Evolutionary conservation across 2,329 filamentous ascomycete species (phyloP), one percentile per base, ranked within the genome.

Genomic region (Colletotrichum tamarilloi): DNA sequence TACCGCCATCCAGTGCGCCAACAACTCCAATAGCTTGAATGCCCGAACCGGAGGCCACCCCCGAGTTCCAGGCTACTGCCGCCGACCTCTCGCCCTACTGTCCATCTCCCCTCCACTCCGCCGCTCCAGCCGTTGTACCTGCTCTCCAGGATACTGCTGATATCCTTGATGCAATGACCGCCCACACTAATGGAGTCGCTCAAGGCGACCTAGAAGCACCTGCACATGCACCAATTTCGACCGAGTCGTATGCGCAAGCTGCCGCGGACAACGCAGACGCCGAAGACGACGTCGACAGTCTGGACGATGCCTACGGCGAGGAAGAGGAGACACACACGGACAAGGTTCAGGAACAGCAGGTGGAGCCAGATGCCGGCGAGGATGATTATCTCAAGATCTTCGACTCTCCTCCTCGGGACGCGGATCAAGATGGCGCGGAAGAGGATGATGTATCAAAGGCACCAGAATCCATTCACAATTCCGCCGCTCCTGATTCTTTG

Each of bases 1-100:
- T 55, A 59, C 49, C 66, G 69, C 46, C 46, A 53, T 30, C 19
- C 53, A 49, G 59, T 59, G 70, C 66, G 52, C 46, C 42, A 30
- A 14, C 32, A 26, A 26, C 7, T 19, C 62, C 71, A 66, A 53
- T 57, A 74, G 57, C 76, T 84, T 84, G 80, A 49, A 88, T 89
- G 87, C 83, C 83, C 79, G 84, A 85, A 74, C 81, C 79, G 52
- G 71, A 67, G 30, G 62, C 69, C 38, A 75, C 73, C 19, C 74
- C 85, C 59, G 82, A 86, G 78, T 78, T 88, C 75, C 84, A 87
- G 84, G 87, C 87, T 77, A 84, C 87, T 77, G 87, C 87, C 81
- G 87, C 87, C 82, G 83, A 86, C 80, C 82, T 90, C 70, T 88
- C 84, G 60, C 87, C 87, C 14, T 78, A 89, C 62, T 89, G 87